Percentiles rank a stretch among this genome's conserved stretches.
Conservation (phyloP, 371 early-diverging fungal species). For the Apophysomyces variabilis region DNA sequence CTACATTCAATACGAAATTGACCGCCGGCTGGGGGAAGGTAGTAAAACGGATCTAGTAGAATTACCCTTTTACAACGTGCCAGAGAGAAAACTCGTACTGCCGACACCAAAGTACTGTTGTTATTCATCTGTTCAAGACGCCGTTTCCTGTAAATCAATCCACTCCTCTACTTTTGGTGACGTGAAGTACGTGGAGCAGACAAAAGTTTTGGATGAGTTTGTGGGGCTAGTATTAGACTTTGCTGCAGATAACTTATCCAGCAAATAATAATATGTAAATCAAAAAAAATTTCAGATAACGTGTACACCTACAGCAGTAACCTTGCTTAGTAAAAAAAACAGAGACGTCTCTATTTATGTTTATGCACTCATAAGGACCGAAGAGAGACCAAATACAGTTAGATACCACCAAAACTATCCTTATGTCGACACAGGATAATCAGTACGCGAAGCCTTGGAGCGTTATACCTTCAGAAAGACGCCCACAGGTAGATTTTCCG, state of each 20-base stretch:
- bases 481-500: no score
- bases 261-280: not conserved
- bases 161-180: not conserved
- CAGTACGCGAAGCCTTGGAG: no score
- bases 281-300: not conserved
- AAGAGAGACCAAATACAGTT: no score
- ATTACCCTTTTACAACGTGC: not conserved
- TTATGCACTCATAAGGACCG: no score
- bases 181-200: slow-evolving; percentile 23
- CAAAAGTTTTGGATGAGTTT: slow-evolving; percentile 31
- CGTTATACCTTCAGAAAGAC: no score
- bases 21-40: slow-evolving; percentile 35
- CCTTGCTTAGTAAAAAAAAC: no score
- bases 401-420: no score
- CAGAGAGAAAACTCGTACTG: slow-evolving; percentile 1
- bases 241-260: slow-evolving; percentile 21
- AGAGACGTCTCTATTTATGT: no score
- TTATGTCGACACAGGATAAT: no score
- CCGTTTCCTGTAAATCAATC: no score
- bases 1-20: slow-evolving; percentile 65
- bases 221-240: slow-evolving; percentile 30
- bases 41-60: not conserved
- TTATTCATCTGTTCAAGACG: not conserved
- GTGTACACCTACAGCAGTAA: no score
- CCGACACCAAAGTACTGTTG: not conserved